Base-by-base conservation (phyloP, 495 filamentous ascomycete genomes). In the Chlorociboria aeruginascens region DNA sequence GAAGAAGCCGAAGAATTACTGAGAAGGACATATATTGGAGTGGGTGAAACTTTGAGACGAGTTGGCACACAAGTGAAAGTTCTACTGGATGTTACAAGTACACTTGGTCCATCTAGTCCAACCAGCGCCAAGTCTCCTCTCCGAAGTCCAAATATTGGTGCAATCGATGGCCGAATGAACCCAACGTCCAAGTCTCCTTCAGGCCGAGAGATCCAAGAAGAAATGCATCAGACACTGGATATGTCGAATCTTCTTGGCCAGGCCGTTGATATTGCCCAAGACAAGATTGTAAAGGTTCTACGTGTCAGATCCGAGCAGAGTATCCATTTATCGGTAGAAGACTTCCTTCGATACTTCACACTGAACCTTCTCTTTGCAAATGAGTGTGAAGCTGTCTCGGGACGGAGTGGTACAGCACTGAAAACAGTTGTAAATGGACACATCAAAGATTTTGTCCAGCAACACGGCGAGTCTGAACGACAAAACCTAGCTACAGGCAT, bases 351-450 rank as follows among this genome's bases (percentile, higher is more conserved):
- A 43, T 97, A 97, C 59, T 95, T 96, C 60, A 89, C 78, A 7
- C 77, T 99, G 14, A 97, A 96, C 54, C 77, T 89, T 25, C 77
- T 95, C 17, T 99, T 97, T 58, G 86, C 87, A 7, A 93, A 95
- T 55, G 92, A 99, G 61, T 99, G 92, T 56, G 92, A 99, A 63
- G 86, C 92, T 3, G 86, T 96, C 12, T 95, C 87, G 11, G 92
- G 92, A 3, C 77, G 92, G 45, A 81, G 86, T 45, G 89, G 89
- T 2, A 82, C 79, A 6, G 73, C 82, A 1, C 69, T 98, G 28
- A 95, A 95, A 61, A 90, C 77, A 3, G 73, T 94, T 1, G 86
- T 98, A 33, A 90, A 94, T 52, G 79, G 77, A 42, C 92, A 98
- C 49, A 96, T 98, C 58, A 81, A 79, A 40, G 88, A 94, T 29